A percentile compares a stretch with the other conserved stretches of the same genome.
Conservation (phyloP, 2,329 filamentous ascomycete species). For the Xylaria sp. region DNA sequence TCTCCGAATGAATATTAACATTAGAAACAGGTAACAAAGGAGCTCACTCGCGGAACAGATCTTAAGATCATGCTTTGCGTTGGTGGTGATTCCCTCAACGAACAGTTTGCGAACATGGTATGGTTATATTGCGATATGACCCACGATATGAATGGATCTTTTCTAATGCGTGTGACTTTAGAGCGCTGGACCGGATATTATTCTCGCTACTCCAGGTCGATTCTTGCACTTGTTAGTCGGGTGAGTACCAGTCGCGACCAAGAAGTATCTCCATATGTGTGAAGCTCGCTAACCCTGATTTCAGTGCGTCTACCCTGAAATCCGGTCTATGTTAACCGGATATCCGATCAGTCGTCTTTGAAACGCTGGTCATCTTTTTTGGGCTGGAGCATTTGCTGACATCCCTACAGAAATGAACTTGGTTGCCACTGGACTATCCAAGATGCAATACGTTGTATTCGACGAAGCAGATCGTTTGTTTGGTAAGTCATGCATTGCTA, state of each 20-base stretch:
- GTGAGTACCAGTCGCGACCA: background rate
- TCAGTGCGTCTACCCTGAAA: constrained; percentile 6
- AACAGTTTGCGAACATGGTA: constrained; percentile 21
- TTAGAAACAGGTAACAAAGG: constrained; percentile 93
- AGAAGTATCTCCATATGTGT: background rate
- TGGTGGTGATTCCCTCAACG: constrained; percentile 62
- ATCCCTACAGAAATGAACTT: constrained; percentile 67
- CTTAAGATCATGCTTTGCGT: constrained; percentile 81
- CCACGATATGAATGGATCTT: background rate
- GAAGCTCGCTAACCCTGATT: constrained; percentile 1
- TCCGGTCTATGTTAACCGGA: background rate
- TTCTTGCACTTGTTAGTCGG: constrained; percentile 89
- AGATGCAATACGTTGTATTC: constrained; percentile 90
- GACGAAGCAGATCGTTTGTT: constrained; percentile 96
- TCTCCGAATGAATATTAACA: background rate
- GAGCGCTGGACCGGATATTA: constrained; percentile 87
- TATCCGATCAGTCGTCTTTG: too few species aligned
- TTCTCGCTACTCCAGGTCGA: constrained; percentile 93
- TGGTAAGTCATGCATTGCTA: constrained; percentile 33
- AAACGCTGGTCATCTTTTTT: background rate
- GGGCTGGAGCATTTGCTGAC: background rate
- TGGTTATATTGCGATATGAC: background rate
- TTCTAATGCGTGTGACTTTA: constrained; percentile 56
- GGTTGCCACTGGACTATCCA: constrained; percentile 61
- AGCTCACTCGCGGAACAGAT: constrained; percentile 84